These are phyloP conservation scores for Elaphomyces granulatus DNA, from an alignment of 495 filamentous ascomycete genomes.

Conservation along the genomic window DNA sequence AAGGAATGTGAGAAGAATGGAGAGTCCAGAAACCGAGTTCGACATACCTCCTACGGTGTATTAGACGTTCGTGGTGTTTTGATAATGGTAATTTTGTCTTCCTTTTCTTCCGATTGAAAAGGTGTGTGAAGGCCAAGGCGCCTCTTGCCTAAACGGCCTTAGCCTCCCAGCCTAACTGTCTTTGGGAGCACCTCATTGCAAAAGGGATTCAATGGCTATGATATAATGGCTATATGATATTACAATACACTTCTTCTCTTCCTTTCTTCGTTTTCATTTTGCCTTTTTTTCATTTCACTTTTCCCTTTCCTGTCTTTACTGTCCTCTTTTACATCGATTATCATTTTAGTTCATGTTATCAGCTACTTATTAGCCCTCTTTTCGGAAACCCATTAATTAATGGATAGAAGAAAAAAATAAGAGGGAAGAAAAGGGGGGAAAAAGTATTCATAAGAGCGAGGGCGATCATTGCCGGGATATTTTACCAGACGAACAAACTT, in stretches of 20 bases:
- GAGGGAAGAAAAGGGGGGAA: slow-evolving; percentile 1
- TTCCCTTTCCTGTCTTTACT: too few species aligned
- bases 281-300: slow-evolving; percentile 6
- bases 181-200: slow-evolving; percentile 22
- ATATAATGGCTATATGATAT: slow-evolving; percentile 6
- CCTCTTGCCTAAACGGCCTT: slow-evolving; percentile 35
- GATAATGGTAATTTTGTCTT: slow-evolving; percentile 27
- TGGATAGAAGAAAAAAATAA: too few species aligned
- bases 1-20: slow-evolving; percentile 1
- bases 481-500: slow-evolving; percentile 20
- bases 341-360: too few species aligned
- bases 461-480: slow-evolving; percentile 21
- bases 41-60: too few species aligned
- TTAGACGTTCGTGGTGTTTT: slow-evolving; percentile 19
- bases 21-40: slow-evolving; percentile 2
- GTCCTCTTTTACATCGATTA: too few species aligned
- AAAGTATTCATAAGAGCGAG: slow-evolving; percentile 5
- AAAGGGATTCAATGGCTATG: slow-evolving; percentile 5
- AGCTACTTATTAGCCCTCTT: too few species aligned
- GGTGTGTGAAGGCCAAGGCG: slow-evolving; percentile 27
- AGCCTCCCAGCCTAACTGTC: slow-evolving; percentile 35
- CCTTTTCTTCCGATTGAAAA: slow-evolving; percentile 23
- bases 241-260: slow-evolving; percentile 8
- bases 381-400: too few species aligned
- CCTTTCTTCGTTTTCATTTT: slow-evolving; percentile 8